These are phyloP conservation scores for Gossypium raimondii DNA, from an alignment of 345 rosid genomes.

Conservation along the genomic window DNA sequence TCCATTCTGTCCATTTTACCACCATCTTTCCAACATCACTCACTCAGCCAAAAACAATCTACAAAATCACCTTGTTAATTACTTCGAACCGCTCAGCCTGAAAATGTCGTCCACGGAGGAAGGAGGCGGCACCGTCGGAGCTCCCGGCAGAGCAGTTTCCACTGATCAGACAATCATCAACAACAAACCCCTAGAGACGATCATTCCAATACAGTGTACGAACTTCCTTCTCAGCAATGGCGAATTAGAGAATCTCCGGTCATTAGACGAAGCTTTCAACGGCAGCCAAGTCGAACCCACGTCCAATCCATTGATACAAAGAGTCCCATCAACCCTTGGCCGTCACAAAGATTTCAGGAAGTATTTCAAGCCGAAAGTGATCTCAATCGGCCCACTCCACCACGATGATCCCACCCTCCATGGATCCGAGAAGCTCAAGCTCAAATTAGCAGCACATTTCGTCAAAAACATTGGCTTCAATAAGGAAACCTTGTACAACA, in stretches of 20 bases:
- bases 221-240: neutral
- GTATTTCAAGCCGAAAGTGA: conserved; percentile 17
- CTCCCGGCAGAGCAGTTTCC: neutral
- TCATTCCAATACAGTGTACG: too few relatives aligned
- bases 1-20: too few relatives aligned
- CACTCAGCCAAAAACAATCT: too few relatives aligned
- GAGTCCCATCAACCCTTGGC: conserved; percentile 4
- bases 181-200: too few relatives aligned
- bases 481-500: neutral
- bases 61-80: neutral
- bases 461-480: neutral
- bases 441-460: conserved; percentile 2
- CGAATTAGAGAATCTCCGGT: neutral
- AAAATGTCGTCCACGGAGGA: neutral
- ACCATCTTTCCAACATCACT: too few relatives aligned
- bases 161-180: neutral
- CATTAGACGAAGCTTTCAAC: neutral
- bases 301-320: neutral
- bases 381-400: conserved; percentile 27
- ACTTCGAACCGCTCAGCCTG: neutral
- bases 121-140: too few relatives aligned
- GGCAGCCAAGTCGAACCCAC: neutral
- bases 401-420: neutral
- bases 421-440: conserved; percentile 7
- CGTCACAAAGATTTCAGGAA: neutral